Evolutionary conservation across 495 filamentous ascomycete genomes (phyloP), one percentile per base, ranked within the genome.

Genomic region (Penicillium macrosclerotiorum): DNA sequence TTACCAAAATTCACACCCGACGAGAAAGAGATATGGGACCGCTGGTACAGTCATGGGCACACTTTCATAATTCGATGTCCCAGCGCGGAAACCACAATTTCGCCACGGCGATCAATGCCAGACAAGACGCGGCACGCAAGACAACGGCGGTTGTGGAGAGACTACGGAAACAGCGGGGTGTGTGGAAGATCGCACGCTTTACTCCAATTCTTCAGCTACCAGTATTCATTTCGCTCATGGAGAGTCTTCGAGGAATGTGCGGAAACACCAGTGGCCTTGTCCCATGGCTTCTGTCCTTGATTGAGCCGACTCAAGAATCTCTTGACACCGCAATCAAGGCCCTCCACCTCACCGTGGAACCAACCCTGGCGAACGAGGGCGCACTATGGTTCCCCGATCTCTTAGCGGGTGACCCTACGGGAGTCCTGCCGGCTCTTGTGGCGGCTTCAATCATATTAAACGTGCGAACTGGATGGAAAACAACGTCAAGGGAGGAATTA

Each of bases 381-480:
- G 78, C 79, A 3, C 71, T 89, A 5, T 97, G 90, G 89, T 91
- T 93, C 59, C 74, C 79, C 3, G 78, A 95, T 64, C 78, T 97
- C 4, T 71, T 84, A 11, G 72, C 68, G 5, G 69, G 84, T 17
- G 91, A 96, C 59, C 78, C 87, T 1, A 75, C 77, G 18, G 71
- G 81, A n/a, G 51, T 81, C 16, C 74, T 96, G 1, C 88, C 90
- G 0, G 49, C 79, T 12, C 50, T 77, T 0, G 66, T 91, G 12
- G 59, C 59, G 6, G 33, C 54, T 2, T 65, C 69, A 0, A 72
- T 74, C 20, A 14, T 76, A 12, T 29, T 60, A 6, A 72, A 73
- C 42, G 49, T 74, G 23, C 49, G 44, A 7, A 33, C 14, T 12
- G 70, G 70, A 1, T 71, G 65, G 62, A 63, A 64, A 36, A 37